Conservation (phyloP, 768 basidiomycete species). For the Mycena crocata region DNA sequence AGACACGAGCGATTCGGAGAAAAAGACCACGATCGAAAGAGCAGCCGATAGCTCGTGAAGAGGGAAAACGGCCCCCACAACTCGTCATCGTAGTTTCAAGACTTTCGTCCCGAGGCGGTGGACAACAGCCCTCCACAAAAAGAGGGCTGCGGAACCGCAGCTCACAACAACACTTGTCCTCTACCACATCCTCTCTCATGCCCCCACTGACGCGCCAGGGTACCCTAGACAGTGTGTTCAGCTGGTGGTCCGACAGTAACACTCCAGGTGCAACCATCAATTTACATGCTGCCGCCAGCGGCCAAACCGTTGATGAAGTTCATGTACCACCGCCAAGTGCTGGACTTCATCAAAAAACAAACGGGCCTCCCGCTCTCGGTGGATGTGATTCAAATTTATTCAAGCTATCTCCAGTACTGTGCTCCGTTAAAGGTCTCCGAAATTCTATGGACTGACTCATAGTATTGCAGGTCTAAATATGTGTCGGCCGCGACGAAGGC, state of each 20-base stretch:
- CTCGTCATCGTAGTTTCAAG: too few relatives aligned
- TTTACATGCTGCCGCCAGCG: neutral
- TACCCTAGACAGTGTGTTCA: neutral
- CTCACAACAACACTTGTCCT: too few relatives aligned
- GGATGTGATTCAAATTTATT: neutral
- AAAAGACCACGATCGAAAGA: too few relatives aligned
- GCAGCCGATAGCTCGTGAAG: too few relatives aligned
- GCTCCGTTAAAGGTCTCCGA: neutral
- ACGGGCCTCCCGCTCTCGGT: neutral
- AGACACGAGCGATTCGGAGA: too few relatives aligned
- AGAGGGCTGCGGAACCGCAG: too few relatives aligned
- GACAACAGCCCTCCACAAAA: too few relatives aligned
- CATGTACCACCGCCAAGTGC: neutral
- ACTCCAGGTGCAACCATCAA: neutral
- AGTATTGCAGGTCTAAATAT: too few relatives aligned
- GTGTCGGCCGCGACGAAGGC: too few relatives aligned
- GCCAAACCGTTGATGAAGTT: neutral
- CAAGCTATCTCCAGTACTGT: neutral
- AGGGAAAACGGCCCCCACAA: too few relatives aligned
- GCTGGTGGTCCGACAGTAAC: slow-evolving; percentile 8
- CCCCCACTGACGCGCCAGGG: neutral
- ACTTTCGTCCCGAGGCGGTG: too few relatives aligned
- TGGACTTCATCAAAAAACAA: neutral
- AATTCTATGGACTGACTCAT: too few relatives aligned
- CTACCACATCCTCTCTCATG: slow-evolving; percentile 4